Base-by-base conservation (phyloP, 1,284 basidiomycete genomes). In the Psilocybe mexicana region DNA sequence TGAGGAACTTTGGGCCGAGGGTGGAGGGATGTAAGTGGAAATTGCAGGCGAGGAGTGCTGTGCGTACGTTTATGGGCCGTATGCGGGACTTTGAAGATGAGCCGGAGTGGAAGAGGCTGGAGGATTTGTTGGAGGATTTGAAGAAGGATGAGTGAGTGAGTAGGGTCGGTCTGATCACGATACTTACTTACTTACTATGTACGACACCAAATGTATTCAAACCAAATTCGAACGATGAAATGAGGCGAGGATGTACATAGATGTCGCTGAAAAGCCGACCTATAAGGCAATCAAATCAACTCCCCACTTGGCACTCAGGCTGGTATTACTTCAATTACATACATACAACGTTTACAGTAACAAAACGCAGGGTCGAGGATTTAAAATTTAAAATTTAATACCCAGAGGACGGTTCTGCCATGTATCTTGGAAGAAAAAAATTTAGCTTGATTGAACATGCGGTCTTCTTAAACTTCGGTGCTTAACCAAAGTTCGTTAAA, bases 51-150 rank as follows among this genome's bases (percentile, higher is more conserved):
- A 82, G 90, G 57, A 96, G 93, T 61, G 79, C 98, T 57, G 84
- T 98, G 54, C 80, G 96, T 69, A 90, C 88, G 43, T 98, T 98
- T 72, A 84, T 95, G 74, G 94, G 91, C 2, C 79, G 88, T 52
- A 87, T 87, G 62, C 85, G 78, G 70, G 90, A 89, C 28, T 98
- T 95, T 67, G 92, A 90, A 69, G 93, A 94, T 57, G 92, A 96
- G 72, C 81, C 85, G 1, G 94, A 94, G 74, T 98, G 92, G 88
- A 75, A 79, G 43, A 77, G 79, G 63, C 77, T 98, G 65, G 79
- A 80, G 63, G 84, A 73, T 55, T 68, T 90, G 66, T 74, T 79
- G 66, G 82, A 86, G 33, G 87, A 87, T 49, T 71, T 89, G 63
- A 69, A 66, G 50, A 64, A 64, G 50, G 52, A 53, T 2, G 61